Percentiles rank a stretch among this genome's conserved stretches.
Conservation (phyloP, 148 eudicot species). For the Silene uniflora region DNA sequence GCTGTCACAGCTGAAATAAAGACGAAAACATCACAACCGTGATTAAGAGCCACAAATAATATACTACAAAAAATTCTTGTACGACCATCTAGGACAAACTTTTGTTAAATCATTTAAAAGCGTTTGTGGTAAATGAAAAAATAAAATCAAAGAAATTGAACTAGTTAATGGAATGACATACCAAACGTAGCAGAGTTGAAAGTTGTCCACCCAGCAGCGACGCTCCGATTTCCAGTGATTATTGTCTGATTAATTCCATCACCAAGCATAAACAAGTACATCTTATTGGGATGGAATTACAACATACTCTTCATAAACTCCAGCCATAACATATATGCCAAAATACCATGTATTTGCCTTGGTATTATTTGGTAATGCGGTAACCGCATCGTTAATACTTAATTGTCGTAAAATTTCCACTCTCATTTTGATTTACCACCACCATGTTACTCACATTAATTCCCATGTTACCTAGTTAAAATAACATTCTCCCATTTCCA, state of each 20-base stretch:
- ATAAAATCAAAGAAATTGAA: no score
- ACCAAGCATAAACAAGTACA: constrained; percentile 39
- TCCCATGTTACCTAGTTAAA: constrained; percentile 14
- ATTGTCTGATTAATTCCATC: constrained; percentile 37
- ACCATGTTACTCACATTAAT: constrained; percentile 27
- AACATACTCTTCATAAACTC: constrained; percentile 39
- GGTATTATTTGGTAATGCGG: constrained; percentile 31
- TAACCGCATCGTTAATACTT: constrained; percentile 41
- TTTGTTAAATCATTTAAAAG: background rate
- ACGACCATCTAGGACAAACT: background rate
- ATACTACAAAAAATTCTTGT: no score
- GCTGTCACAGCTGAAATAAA: constrained; percentile 32
- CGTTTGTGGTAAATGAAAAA: no score
- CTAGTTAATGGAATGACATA: background rate
- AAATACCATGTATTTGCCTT: constrained; percentile 27
- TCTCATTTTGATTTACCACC: constrained; percentile 32
- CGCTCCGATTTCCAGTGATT: constrained; percentile 38
- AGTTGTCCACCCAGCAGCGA: constrained; percentile 15
- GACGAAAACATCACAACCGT: background rate
- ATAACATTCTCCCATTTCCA: constrained; percentile 1
- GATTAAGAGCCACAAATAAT: no score
- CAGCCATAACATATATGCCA: constrained; percentile 30
- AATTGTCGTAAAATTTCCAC: constrained; percentile 36
- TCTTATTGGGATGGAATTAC: constrained; percentile 26
- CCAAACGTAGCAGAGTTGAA: constrained; percentile 10